Conservation (phyloP, 768 basidiomycete genomes). For the Naganishia friedmannii region DNA sequence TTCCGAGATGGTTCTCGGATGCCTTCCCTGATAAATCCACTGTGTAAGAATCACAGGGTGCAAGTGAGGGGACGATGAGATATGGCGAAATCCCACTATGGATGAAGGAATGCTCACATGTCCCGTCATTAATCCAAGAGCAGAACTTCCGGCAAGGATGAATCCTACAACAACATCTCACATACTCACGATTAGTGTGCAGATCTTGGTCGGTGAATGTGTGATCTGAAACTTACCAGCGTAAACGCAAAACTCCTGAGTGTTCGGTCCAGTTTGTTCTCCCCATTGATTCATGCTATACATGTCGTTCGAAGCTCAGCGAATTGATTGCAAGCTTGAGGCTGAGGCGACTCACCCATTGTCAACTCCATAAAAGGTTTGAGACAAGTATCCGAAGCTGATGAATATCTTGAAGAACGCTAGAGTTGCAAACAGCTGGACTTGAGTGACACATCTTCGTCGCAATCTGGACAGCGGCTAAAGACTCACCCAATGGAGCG, state of each 20-base stretch:
- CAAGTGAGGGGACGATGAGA: neutral
- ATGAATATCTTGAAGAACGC: conserved; percentile 38
- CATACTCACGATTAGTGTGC: neutral
- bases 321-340: too few relatives aligned
- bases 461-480: too few relatives aligned
- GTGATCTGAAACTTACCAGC: conserved; percentile 15
- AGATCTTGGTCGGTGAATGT: neutral
- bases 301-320: neutral
- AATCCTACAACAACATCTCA: conserved; percentile 9
- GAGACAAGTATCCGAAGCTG: conserved; percentile 35
- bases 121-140: neutral
- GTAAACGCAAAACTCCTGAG: conserved; percentile 22
- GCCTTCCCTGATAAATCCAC: neutral
- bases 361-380: conserved; percentile 36
- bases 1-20: neutral
- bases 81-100: too few relatives aligned
- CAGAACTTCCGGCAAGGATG: conserved; percentile 18
- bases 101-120: conserved; percentile 5
- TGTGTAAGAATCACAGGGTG: neutral
- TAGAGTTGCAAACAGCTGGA: neutral
- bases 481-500: conserved; percentile 16
- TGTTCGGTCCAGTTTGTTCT: conserved; percentile 12
- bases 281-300: conserved; percentile 17
- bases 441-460: too few relatives aligned
- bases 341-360: conserved; percentile 2